Base-by-base conservation (phyloP, 306 rosid species). In the Vigna radiata region DNA sequence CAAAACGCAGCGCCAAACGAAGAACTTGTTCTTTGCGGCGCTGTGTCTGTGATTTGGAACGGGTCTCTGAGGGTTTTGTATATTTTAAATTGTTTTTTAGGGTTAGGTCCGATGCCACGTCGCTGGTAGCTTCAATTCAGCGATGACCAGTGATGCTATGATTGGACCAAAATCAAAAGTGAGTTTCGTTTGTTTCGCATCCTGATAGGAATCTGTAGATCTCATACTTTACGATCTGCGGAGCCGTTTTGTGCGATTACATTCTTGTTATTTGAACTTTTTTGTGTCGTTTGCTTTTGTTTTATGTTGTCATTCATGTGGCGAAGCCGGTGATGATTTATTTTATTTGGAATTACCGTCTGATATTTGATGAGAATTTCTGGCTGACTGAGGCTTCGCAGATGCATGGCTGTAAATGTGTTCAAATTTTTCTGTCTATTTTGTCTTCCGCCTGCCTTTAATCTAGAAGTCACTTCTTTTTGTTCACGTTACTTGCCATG, bases 181-280 rank as follows among this genome's bases (percentile, higher is more conserved):
- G 84, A 4, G 0, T 0, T 59, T 75, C 71, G 48, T 66, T 53
- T 27, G 75, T 86, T 87, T 90, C 87, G 90, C 90, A 78, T 81
- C 68, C 41, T 91, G 91, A 87, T 89, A 91, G 94, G 96, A 91
- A 93, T 64, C 93, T 91, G 96, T 77, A 72, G 78, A 83, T 88
- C 82, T 43, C 54, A 15, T 14, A 13, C 1, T 9, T 21, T 5
- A 27, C 59, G 85, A 78, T 86, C 84, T 72, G 76, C 81, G 82
- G 96, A 83, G 96, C 96, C 98, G 93, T 15, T 93, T 87, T 81
- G 8, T 93, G 93, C 87, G 95, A 88, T 91, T 89, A 90, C 90
- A 91, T 76, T 67, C 70, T 3, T 17, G 0, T 36, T 49, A 4
- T 70, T 16, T 2, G 0, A 0, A 21, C 25, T 7, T n/a, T n/a